Base-by-base conservation (phyloP, 805 yeast genomes). In the Debaryomyces prosopidis region DNA sequence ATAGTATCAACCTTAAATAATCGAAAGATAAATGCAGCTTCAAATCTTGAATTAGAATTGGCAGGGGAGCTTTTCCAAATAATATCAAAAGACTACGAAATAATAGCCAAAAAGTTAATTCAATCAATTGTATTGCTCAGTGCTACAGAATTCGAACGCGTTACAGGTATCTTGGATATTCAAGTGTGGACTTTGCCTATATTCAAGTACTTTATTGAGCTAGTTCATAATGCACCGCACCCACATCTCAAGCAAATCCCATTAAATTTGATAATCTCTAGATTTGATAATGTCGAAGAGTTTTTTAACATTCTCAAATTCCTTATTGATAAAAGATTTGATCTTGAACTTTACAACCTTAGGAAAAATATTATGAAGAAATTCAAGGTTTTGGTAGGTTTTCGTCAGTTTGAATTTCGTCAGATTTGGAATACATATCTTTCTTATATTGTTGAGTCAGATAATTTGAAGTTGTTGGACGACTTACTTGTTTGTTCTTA, bases 151-250 rank as follows among this genome's bases (percentile, higher is more conserved):
- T 60, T 66, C 39, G 60, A 52, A 12, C 44, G 45, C 8, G 43
- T 57, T 19, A 49, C 66, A 19, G 43, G 42, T 1, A 15, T 45
- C 27, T 45, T 71, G 28, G 44, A 59, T 1, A 44, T 69, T 8
- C 45, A 45, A 1, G 36, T 44, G 4, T 73, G 77, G 77, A 49
- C 59, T 17, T 31, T 57, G 5, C 63, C 60, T 1, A 50, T 60
- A 5, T 65, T 68, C 54, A 59, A 65, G 28, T 68, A 61, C 42
- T 71, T 62, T 37, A 47, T 70, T 7, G 44, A 53, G 2, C 57
- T 71, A 36, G 59, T 68, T 46, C 70, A 65, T 41, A 62, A 61
- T 47, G 69, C 76, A 1, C 75, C 75, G 3, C 61, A 52, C 40
- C 50, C 45, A 1, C 57, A 54, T 42, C 52, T 72, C 43, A 61